phyloP scores from a whole-genome alignment of 768 basidiomycete genomes.

The Xerocomus brunneocitrinus region DNA sequence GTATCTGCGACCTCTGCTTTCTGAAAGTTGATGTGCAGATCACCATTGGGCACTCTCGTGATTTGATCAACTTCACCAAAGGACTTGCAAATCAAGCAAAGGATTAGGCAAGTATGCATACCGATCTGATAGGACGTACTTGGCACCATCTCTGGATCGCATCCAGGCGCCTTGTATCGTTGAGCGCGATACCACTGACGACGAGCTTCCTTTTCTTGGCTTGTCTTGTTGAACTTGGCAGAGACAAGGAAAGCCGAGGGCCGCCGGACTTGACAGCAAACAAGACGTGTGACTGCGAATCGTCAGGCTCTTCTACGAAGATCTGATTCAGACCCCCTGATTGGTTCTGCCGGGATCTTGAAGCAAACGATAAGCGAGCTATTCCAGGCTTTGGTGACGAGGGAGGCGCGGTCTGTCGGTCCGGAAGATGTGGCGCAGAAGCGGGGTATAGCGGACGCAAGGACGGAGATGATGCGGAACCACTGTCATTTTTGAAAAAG shows the following conservation, averaged over 20 bases:
- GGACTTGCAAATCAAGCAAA: conserved; percentile 37
- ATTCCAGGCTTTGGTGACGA: conserved; percentile 28
- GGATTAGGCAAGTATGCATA: conserved; percentile 1
- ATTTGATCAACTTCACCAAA: conserved; percentile 77
- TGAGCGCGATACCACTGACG: conserved; percentile 60
- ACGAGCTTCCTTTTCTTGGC: conserved; percentile 61
- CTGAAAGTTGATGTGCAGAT: conserved; percentile 72
- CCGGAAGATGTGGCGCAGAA: conserved; percentile 38
- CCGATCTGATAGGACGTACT: conserved; percentile 35
- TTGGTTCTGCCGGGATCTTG: conserved; percentile 17
- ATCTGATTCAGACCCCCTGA: conserved; percentile 16
- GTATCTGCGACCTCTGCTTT: conserved; percentile 77
- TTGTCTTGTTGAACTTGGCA: conserved; percentile 35
- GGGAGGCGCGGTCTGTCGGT: conserved; percentile 30
- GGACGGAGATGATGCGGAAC: conserved; percentile 30
- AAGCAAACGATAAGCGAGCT: conserved; percentile 31
- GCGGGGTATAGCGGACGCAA: conserved; percentile 36
- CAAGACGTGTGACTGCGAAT: conserved; percentile 29
- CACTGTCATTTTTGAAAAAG: conserved; percentile 26
- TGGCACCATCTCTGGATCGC: conserved; percentile 74
- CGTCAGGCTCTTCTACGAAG: conserved; percentile 24
- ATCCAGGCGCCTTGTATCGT: conserved; percentile 61
- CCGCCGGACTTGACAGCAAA: conserved; percentile 21
- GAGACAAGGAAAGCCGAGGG: conserved; percentile 30
- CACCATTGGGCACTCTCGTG: conserved; percentile 68